Evolutionary conservation across 1,284 basidiomycete species (phyloP).

Genomic region (Boletus semigastroideus): DNA sequence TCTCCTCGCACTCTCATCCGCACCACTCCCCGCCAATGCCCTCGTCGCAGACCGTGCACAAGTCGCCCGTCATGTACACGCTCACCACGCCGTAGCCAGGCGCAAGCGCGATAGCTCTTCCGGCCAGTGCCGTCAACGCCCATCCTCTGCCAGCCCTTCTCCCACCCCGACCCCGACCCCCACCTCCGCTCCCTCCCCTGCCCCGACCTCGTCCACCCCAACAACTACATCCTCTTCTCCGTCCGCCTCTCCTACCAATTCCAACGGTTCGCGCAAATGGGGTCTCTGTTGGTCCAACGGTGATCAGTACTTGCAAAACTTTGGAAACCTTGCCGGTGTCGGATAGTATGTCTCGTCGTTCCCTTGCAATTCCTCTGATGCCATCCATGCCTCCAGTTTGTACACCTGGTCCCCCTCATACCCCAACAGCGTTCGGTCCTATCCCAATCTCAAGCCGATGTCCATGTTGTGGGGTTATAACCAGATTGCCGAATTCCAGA

Average conservation of each 20-base stretch:
- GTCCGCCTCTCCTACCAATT: background rate
- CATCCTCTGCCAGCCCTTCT: slow-evolving; percentile 27
- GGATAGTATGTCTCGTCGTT: slow-evolving; percentile 29
- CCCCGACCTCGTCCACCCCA: background rate
- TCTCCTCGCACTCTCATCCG: slow-evolving; percentile 50
- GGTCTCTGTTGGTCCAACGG: slow-evolving; percentile 45
- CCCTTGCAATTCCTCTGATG: slow-evolving; percentile 1
- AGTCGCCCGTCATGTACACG: slow-evolving; percentile 38
- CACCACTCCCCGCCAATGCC: slow-evolving; percentile 48
- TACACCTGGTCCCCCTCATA: slow-evolving; percentile 20
- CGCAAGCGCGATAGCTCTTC: slow-evolving; percentile 44
- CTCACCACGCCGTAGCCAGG: slow-evolving; percentile 48
- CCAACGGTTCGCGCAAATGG: slow-evolving; percentile 30
- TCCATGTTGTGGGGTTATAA: slow-evolving; percentile 54
- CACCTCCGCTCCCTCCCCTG: slow-evolving; percentile 11
- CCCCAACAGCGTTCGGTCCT: background rate
- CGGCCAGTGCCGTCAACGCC: slow-evolving; percentile 51
- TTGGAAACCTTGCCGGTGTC: slow-evolving; percentile 19
- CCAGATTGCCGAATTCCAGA: slow-evolving; percentile 30
- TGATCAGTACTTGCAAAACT: slow-evolving; percentile 27
- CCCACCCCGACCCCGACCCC: background rate
- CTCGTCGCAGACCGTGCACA: slow-evolving; percentile 46
- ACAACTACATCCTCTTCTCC: slow-evolving; percentile 21
- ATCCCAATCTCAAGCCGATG: slow-evolving; percentile 35
- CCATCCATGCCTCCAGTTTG: slow-evolving; percentile 7